Evolutionary conservation across 23 red algal species (phyloP).

Genomic region (Agarophyton chilense): DNA sequence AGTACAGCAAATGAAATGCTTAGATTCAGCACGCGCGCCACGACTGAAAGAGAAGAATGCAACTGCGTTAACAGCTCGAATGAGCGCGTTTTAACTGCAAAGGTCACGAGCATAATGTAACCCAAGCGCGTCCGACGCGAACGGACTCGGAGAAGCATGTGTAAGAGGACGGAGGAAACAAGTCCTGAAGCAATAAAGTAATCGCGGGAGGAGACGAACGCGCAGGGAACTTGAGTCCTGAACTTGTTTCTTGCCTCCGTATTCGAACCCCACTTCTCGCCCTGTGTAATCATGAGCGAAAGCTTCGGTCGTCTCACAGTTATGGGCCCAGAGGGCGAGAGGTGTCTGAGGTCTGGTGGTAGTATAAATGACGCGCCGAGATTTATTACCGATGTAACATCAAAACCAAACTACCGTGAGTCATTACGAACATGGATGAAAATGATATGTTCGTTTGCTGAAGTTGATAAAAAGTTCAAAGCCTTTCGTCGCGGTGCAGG

Average conservation of each 20-base stretch:
- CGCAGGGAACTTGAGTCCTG: conserved; percentile 25
- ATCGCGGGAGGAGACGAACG: neutral
- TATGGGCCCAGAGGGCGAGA: conserved; percentile 31
- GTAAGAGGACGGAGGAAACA: neutral
- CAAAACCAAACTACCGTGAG: conserved; percentile 36
- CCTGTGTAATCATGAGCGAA: conserved; percentile 19
- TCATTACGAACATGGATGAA: conserved; percentile 47
- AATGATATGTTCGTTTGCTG: conserved; percentile 45
- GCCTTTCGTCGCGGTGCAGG: conserved; percentile 21
- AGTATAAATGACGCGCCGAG: conserved; percentile 18
- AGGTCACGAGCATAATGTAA: conserved; percentile 11
- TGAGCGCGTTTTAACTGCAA: too few species aligned
- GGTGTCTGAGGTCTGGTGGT: neutral
- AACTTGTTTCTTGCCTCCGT: neutral
- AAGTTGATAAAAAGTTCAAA: conserved; percentile 59
- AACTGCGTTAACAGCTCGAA: too few species aligned
- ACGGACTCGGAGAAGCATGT: neutral
- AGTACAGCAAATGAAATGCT: too few species aligned
- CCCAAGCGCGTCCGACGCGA: neutral
- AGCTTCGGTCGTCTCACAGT: conserved; percentile 3
- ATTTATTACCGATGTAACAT: conserved; percentile 45
- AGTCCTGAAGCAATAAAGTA: neutral
- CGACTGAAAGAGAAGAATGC: too few species aligned
- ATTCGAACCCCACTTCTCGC: neutral
- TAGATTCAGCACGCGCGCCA: too few species aligned